Percentiles rank a stretch among this genome's conserved stretches.
phyloP scores from a whole-genome alignment of 305 asterid genomes.

The Rubia peregrina region DNA sequence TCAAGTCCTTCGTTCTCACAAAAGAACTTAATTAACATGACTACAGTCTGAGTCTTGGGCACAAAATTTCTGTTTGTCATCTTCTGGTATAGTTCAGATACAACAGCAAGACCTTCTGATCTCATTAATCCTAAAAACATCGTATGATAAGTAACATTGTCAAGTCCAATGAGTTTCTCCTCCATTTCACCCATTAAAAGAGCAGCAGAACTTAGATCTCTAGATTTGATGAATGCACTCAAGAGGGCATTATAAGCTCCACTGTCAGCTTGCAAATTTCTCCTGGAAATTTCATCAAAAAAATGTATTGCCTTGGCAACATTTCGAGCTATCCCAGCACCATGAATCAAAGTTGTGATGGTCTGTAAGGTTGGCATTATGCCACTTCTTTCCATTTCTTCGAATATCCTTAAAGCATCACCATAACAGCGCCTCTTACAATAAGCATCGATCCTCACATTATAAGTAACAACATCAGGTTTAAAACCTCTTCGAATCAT shows the following conservation, averaged over 20 bases:
- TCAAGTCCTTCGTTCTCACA: conserved; percentile 57
- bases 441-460: conserved; percentile 66
- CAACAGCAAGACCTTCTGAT: conserved; percentile 45
- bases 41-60: conserved; percentile 63
- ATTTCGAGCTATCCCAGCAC: conserved; percentile 83
- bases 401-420: conserved; percentile 70
- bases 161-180: conserved; percentile 40
- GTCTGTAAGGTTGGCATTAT: conserved; percentile 60
- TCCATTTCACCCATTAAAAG: conserved; percentile 66
- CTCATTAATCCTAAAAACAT: conserved; percentile 69
- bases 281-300: conserved; percentile 42
- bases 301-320: conserved; percentile 48
- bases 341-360: conserved; percentile 79
- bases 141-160: conserved; percentile 66
- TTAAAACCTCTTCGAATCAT: conserved; percentile 84
- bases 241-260: conserved; percentile 77
- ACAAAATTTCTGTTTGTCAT: conserved; percentile 53
- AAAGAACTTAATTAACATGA: conserved; percentile 73
- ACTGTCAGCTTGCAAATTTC: conserved; percentile 50
- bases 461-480: conserved; percentile 60
- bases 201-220: conserved; percentile 52
- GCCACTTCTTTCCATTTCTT: conserved; percentile 60
- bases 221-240: conserved; percentile 54
- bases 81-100: conserved; percentile 41
- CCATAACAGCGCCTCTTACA: conserved; percentile 67